These are phyloP conservation scores for Aurantiochytrium sp. DNA, from an alignment of 108 stramenopile genomes.

Conservation along the genomic window DNA sequence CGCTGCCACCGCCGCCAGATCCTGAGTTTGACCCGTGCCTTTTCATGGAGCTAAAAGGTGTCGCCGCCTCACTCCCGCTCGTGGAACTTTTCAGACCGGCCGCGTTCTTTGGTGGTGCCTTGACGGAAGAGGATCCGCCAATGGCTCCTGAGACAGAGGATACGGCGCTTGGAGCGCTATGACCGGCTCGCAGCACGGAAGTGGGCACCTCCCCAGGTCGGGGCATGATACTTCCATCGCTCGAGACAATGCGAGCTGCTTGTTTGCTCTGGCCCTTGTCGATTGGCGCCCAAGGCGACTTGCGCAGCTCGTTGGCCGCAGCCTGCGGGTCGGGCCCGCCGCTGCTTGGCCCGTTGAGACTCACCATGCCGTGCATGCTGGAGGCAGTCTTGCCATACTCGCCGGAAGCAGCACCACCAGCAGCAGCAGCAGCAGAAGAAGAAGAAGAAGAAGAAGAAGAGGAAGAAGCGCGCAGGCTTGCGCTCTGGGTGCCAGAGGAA, in stretches of 20 bases:
- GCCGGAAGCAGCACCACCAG: no score
- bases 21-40: no score
- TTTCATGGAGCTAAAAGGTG: neutral
- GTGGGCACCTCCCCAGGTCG: neutral
- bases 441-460: no score
- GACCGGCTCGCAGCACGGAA: neutral
- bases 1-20: neutral
- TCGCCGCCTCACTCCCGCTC: neutral
- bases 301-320: neutral
- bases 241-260: neutral
- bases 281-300: neutral
- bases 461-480: no score
- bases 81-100: neutral
- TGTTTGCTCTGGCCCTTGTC: neutral
- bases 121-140: neutral
- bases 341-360: no score
- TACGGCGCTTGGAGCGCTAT: neutral
- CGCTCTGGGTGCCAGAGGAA: no score
- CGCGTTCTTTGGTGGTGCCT: neutral
- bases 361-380: no score
- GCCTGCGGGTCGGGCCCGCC: no score
- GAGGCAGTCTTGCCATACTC: no score
- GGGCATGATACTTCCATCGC: slow-evolving; percentile 15
- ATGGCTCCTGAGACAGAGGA: neutral
- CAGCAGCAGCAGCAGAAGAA: no score